Conservation (phyloP, 192 early-diverging fungal genomes). For the Coemansia sp. region DNA sequence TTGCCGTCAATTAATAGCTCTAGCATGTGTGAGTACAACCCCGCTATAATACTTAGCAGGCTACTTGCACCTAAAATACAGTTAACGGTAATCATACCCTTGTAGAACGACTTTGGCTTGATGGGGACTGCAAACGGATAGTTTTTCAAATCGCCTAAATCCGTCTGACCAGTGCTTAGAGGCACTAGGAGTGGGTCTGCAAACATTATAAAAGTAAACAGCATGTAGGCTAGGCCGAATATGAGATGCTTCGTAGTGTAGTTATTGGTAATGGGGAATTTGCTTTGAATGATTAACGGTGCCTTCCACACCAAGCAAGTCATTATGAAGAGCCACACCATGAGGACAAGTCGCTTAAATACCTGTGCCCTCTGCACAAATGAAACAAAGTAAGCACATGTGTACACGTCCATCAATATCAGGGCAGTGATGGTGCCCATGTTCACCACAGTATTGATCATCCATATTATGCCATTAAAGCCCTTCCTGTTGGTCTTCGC, state of each 20-base stretch:
- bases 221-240: conserved; percentile 1
- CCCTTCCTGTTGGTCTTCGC: background rate
- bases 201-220: background rate
- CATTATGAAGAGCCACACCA: background rate
- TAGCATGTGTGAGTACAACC: background rate
- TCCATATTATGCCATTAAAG: background rate
- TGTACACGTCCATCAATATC: conserved; percentile 5
- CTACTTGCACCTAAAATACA: background rate
- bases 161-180: background rate
- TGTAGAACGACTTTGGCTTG: background rate
- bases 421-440: background rate
- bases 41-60: background rate
- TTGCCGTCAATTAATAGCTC: background rate
- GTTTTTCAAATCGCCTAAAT: conserved; percentile 4
- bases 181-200: conserved; percentile 2
- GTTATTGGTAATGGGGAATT: background rate
- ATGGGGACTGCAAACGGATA: conserved; percentile 6
- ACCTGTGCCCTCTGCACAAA: background rate
- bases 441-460: background rate
- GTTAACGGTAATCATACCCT: background rate
- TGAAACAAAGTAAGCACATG: background rate
- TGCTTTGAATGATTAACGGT: background rate
- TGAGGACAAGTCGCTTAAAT: conserved; percentile 2
- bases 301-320: background rate
- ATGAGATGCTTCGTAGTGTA: background rate